Percentiles rank a stretch among this genome's conserved stretches.
phyloP scores from a whole-genome alignment of 345 rosid species.

The Camelina hispida region DNA sequence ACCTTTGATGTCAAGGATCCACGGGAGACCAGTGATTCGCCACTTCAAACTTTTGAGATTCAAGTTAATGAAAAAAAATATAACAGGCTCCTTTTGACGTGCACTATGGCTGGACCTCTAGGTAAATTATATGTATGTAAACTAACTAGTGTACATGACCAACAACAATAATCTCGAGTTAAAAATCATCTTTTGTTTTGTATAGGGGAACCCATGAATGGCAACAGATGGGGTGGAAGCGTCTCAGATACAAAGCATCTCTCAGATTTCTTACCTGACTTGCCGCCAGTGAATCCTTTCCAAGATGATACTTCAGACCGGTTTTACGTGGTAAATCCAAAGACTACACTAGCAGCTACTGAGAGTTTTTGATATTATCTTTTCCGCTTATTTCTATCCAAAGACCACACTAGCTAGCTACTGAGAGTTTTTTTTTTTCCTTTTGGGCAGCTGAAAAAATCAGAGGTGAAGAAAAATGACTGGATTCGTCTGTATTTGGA shows the following conservation, averaged over 20 bases:
- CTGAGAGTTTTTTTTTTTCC: too few relatives aligned
- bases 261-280: neutral
- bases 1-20: neutral
- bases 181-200: neutral
- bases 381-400: too few relatives aligned
- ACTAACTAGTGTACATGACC: neutral
- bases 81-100: neutral
- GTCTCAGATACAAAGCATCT: too few relatives aligned
- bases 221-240: neutral
- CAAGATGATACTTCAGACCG: neutral
- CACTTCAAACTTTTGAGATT: neutral
- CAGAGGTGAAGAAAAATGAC: too few relatives aligned
- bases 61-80: neutral
- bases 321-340: neutral
- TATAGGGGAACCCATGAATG: neutral
- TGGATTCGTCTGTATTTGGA: conserved; percentile 3
- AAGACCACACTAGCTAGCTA: too few relatives aligned
- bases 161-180: neutral
- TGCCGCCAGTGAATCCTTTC: conserved; percentile 3
- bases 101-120: neutral
- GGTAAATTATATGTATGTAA: neutral
- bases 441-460: too few relatives aligned
- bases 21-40: neutral
- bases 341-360: too few relatives aligned
- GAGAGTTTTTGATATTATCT: too few relatives aligned